These are phyloP conservation scores for Cutaneotrichosporon spelunceum DNA, from an alignment of 1,284 basidiomycete genomes.

Conservation along the genomic window DNA sequence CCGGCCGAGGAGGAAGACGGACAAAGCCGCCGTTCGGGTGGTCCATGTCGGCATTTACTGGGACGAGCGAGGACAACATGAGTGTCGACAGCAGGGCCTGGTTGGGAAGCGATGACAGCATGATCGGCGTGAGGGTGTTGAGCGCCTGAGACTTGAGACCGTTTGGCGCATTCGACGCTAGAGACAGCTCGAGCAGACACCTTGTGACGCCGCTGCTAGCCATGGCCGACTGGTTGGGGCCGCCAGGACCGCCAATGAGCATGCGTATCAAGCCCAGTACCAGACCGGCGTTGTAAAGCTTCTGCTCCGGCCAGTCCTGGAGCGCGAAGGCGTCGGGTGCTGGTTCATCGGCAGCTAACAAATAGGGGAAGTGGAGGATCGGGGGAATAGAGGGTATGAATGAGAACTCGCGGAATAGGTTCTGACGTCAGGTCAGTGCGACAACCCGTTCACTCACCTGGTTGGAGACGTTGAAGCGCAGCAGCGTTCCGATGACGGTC, in stretches of 20 bases:
- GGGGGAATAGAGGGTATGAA: conserved; percentile 76
- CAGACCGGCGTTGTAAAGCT: conserved; percentile 70
- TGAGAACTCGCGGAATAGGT: conserved; percentile 92
- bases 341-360: conserved; percentile 60
- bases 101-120: conserved; percentile 53
- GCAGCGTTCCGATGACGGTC: conserved; percentile 74
- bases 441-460: conserved; percentile 61
- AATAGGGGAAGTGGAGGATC: conserved; percentile 79
- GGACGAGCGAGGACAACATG: conserved; percentile 51
- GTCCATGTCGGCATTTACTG: conserved; percentile 49
- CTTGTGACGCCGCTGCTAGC: conserved; percentile 65
- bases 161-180: conserved; percentile 89
- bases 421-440: conserved; percentile 56
- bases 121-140: conserved; percentile 68
- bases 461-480: conserved; percentile 92
- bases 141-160: conserved; percentile 78
- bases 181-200: conserved; percentile 78
- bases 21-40: conserved; percentile 52
- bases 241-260: conserved; percentile 65
- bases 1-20: conserved; percentile 47
- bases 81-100: conserved; percentile 55
- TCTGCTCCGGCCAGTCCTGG: conserved; percentile 95
- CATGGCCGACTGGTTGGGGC: conserved; percentile 61
- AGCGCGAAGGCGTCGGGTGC: conserved; percentile 89
- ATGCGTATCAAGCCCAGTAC: conserved; percentile 69